Percentiles rank a stretch among this genome's conserved stretches.
Evolutionary conservation across 2,329 filamentous ascomycete species (phyloP).

Genomic region (Harringtonia lauricola): DNA sequence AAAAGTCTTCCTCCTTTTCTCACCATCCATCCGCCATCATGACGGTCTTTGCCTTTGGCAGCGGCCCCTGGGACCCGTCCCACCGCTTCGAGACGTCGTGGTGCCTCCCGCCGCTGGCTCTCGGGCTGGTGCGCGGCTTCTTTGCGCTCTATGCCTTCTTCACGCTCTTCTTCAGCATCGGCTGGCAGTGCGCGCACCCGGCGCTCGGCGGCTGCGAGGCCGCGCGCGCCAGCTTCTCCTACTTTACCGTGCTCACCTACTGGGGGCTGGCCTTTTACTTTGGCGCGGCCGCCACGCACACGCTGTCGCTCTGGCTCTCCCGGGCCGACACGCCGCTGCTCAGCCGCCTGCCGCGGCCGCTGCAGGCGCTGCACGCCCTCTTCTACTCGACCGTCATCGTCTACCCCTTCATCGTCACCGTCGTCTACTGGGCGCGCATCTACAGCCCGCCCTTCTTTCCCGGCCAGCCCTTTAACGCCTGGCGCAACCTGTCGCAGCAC

Average conservation of each 20-base stretch:
- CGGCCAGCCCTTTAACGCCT: constrained; percentile 39
- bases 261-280: constrained; percentile 79
- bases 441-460: constrained; percentile 41
- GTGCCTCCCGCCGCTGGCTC: constrained; percentile 55
- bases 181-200: constrained; percentile 47
- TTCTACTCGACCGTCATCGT: constrained; percentile 52
- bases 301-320: constrained; percentile 59
- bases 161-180: constrained; percentile 59
- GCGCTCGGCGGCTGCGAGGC: constrained; percentile 28
- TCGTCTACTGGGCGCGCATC: constrained; percentile 59
- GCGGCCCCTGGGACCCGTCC: constrained; percentile 38
- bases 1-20: too few species aligned
- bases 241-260: constrained; percentile 73
- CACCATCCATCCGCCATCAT: too few species aligned
- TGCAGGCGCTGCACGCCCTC: constrained; percentile 54
- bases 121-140: constrained; percentile 46
- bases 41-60: constrained; percentile 26
- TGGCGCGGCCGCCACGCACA: constrained; percentile 56
- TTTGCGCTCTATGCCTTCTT: constrained; percentile 49
- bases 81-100: constrained; percentile 72
- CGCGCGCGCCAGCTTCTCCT: constrained; percentile 56
- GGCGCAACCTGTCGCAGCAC: constrained; percentile 64
- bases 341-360: constrained; percentile 44
- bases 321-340: constrained; percentile 41
- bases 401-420: constrained; percentile 58